Evolutionary conservation across 2,329 filamentous ascomycete genomes (phyloP).

Genomic region (Cordyceps farinosa): DNA sequence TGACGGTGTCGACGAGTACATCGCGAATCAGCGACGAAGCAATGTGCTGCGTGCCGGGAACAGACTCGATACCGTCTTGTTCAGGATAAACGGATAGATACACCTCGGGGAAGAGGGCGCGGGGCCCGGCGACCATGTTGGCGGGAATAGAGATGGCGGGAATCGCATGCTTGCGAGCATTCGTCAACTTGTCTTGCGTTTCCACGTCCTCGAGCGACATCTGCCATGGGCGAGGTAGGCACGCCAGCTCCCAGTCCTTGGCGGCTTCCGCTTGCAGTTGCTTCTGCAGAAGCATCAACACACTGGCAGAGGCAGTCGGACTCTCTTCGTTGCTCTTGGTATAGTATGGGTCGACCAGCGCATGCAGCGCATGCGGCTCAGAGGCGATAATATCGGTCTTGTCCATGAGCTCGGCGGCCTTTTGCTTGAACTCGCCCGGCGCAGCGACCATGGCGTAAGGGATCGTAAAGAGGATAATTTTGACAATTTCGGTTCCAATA

Average conservation of each 20-base stretch:
- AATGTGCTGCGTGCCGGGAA: conserved; percentile 72
- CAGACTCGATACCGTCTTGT: conserved; percentile 85
- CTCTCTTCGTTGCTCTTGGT: conserved; percentile 60
- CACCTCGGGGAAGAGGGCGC: conserved; percentile 82
- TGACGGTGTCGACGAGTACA: conserved; percentile 85
- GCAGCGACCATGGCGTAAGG: conserved; percentile 81
- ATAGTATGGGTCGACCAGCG: conserved; percentile 81
- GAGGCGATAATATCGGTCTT: conserved; percentile 94
- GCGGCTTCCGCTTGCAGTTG: conserved; percentile 76
- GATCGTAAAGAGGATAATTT: conserved; percentile 91
- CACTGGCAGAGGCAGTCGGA: conserved; percentile 60
- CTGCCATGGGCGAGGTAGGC: conserved; percentile 65
- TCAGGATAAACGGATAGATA: conserved; percentile 89
- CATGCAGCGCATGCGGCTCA: conserved; percentile 79
- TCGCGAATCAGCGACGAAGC: conserved; percentile 83
- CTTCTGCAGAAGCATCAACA: conserved; percentile 78
- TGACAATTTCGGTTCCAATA: conserved; percentile 81
- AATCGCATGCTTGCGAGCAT: conserved; percentile 69
- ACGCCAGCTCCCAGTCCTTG: conserved; percentile 70
- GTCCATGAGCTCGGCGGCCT: conserved; percentile 75
- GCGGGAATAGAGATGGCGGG: conserved; percentile 73
- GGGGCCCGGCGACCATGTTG: conserved; percentile 68
- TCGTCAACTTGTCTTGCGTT: conserved; percentile 55
- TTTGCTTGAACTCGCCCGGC: conserved; percentile 65
- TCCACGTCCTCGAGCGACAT: conserved; percentile 60